Evolutionary conservation across 1,284 basidiomycete genomes (phyloP).

Genomic region (Tylopilus sp.): DNA sequence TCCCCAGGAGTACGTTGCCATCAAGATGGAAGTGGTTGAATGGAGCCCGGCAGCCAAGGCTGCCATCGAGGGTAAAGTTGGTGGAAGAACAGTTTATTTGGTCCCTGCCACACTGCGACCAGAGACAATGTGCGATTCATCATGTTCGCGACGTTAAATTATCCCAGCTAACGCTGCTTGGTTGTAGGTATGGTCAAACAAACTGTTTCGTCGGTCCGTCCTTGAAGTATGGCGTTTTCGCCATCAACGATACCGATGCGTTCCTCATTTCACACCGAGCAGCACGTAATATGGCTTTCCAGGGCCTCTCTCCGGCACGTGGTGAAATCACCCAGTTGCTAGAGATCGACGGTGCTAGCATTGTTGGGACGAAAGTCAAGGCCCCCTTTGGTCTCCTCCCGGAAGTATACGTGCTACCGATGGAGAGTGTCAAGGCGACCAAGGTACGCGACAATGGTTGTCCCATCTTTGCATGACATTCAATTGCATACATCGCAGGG

Average conservation of each 20-base stretch:
- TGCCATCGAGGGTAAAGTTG: slow-evolving; percentile 74
- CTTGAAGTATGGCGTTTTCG: slow-evolving; percentile 95
- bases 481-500: slow-evolving; percentile 62
- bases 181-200: slow-evolving; percentile 92
- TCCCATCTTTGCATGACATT: slow-evolving; percentile 9
- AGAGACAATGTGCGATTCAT: slow-evolving; percentile 87
- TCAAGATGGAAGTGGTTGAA: slow-evolving; percentile 95
- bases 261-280: slow-evolving; percentile 93
- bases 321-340: slow-evolving; percentile 81
- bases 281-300: slow-evolving; percentile 98
- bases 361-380: slow-evolving; percentile 93
- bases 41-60: slow-evolving; percentile 78
- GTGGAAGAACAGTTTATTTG: slow-evolving; percentile 88
- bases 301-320: slow-evolving; percentile 80
- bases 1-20: slow-evolving; percentile 95
- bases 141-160: slow-evolving; percentile 11
- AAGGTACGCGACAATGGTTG: slow-evolving; percentile 62
- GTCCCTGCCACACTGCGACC: slow-evolving; percentile 97
- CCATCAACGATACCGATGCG: slow-evolving; percentile 88
- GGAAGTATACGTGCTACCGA: slow-evolving; percentile 96
- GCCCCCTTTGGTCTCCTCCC: slow-evolving; percentile 89
- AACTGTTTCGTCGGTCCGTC: slow-evolving; percentile 96
- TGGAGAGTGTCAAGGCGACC: slow-evolving; percentile 96
- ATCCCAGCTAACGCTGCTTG: slow-evolving; percentile 17
- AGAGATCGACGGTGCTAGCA: slow-evolving; percentile 81